Percentiles rank a stretch among this genome's conserved stretches.
These are phyloP conservation scores for Cyberlindnera amylophila DNA, from an alignment of 805 yeast species.

Conservation along the genomic window DNA sequence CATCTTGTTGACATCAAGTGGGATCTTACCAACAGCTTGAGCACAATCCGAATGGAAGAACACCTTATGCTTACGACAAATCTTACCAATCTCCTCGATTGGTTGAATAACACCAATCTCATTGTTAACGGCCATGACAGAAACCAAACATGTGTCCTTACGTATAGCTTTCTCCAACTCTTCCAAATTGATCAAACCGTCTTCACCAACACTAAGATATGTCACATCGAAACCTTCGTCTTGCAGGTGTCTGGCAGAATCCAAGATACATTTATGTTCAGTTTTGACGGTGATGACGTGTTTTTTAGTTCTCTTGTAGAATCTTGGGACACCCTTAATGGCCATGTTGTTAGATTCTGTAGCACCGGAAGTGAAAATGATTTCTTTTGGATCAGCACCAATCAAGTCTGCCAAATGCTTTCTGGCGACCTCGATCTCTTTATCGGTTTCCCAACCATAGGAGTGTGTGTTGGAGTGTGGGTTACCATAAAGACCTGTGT, in stretches of 20 bases:
- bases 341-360: conserved; percentile 96
- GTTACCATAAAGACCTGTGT: conserved; percentile 93
- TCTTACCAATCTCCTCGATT: conserved; percentile 82
- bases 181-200: conserved; percentile 77
- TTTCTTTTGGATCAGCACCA: conserved; percentile 94
- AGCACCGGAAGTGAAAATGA: conserved; percentile 95
- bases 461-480: conserved; percentile 97
- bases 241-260: conserved; percentile 89
- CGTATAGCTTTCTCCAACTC: conserved; percentile 79
- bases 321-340: conserved; percentile 91
- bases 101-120: conserved; percentile 99
- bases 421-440: conserved; percentile 85
- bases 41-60: conserved; percentile 98
- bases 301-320: conserved; percentile 82
- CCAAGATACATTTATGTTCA: conserved; percentile 98
- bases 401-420: conserved; percentile 77
- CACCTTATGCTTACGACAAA: conserved; percentile 83
- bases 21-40: conserved; percentile 93
- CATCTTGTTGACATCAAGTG: conserved; percentile 87
- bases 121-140: conserved; percentile 96
- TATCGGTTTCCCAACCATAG: conserved; percentile 98
- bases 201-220: conserved; percentile 74
- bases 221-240: conserved; percentile 98
- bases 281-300: conserved; percentile 96
- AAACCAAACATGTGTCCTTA: conserved; percentile 85